Base-by-base conservation (phyloP, 495 filamentous ascomycete species). In the Penicillium dipodomyicola region DNA sequence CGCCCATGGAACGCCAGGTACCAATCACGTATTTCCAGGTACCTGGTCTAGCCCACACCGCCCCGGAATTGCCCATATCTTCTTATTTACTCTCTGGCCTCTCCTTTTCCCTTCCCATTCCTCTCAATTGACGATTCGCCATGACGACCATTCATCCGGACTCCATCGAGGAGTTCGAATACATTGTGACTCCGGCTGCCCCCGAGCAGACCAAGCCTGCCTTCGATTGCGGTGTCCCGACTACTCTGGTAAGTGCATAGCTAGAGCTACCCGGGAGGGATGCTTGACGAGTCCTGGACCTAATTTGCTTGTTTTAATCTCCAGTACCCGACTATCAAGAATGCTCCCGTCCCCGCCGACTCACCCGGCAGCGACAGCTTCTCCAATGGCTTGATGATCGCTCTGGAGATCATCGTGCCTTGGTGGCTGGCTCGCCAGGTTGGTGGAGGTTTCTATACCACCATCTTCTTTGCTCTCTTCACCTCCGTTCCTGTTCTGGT, bases 141-240 rank as follows among this genome's bases (percentile, higher is more conserved):
- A 82, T 81, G 80, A 69, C 75, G 64, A 76, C 71, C 54, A 69
- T 69, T 49, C 71, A 74, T 41, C 77, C 79, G 52, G 78, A 82
- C 69, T 78, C 75, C 63, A 80, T 75, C 15, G 83, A 84, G 70
- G 82, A 86, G 67, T 85, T 87, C 69, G 85, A 87, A 70, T 87
- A 83, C 71, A 82, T 87, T 52, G 72, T 83, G 60, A 88, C 85
- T 56, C 85, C 85, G 56, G 69, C 80, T 45, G 84, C 81, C 56
- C 70, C 71, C 29, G 61, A 72, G 62, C 65, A 77, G 65, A 49
- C 64, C 51, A 70, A 73, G 63, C 65, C 72, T 27, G 63, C 67
- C 54, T 64, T 68, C 43, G 65, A 68, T 35, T 68, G 65, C 51
- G 65, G 65, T 58, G 65, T 68, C 4, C 65, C 58, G 12, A 68